These are phyloP conservation scores for Sungouiozyma intestinalis DNA, from an alignment of 805 yeast genomes.

Conservation along the genomic window DNA sequence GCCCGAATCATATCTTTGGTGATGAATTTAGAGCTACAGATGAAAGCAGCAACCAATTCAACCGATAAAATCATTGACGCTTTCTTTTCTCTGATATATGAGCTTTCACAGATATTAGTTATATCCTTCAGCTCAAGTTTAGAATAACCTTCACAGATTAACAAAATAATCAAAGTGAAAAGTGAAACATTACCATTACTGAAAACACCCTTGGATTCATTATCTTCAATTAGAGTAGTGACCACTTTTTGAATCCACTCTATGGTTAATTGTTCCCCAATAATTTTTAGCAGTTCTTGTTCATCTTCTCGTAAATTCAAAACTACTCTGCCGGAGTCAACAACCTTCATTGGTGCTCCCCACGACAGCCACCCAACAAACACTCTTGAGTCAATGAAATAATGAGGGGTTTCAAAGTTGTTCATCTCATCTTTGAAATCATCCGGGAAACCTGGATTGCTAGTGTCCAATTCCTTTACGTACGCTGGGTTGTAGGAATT, in stretches of 20 bases:
- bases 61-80: slow-evolving; percentile 65
- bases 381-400: slow-evolving; percentile 47
- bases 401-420: slow-evolving; percentile 37
- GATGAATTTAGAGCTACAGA: slow-evolving; percentile 40
- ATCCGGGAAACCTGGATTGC: slow-evolving; percentile 29
- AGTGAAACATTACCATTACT: slow-evolving; percentile 56
- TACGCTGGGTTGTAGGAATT: slow-evolving; percentile 36
- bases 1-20: slow-evolving; percentile 23
- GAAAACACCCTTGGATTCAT: slow-evolving; percentile 58
- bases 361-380: slow-evolving; percentile 67
- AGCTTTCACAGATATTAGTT: slow-evolving; percentile 36
- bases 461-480: slow-evolving; percentile 36
- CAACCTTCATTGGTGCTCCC: slow-evolving; percentile 45
- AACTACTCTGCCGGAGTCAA: slow-evolving; percentile 24
- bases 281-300: slow-evolving; percentile 27
- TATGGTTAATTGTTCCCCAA: slow-evolving; percentile 39
- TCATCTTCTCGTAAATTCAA: slow-evolving; percentile 35
- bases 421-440: slow-evolving; percentile 43
- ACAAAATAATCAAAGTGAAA: slow-evolving; percentile 38
- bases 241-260: slow-evolving; percentile 50
- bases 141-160: slow-evolving; percentile 35
- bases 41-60: slow-evolving; percentile 58
- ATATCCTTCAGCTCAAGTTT: slow-evolving; percentile 41
- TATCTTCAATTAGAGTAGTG: slow-evolving; percentile 47
- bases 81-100: slow-evolving; percentile 58